Evolutionary conservation across 2,329 filamentous ascomycete species (phyloP).

Genomic region (Sporothrix globosa): DNA sequence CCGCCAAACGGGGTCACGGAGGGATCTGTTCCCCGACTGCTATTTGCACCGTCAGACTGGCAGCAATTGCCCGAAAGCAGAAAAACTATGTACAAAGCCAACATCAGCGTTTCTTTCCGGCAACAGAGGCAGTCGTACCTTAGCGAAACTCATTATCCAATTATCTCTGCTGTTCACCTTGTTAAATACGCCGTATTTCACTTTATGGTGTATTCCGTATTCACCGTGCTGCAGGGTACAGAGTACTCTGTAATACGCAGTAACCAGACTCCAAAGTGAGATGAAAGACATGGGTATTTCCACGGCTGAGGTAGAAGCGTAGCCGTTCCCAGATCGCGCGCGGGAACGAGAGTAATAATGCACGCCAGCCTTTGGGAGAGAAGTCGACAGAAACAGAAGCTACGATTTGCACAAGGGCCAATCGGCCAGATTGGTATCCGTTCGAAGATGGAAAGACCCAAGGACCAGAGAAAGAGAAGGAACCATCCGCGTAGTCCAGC

Average conservation of each 20-base stretch:
- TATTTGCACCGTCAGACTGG: background rate
- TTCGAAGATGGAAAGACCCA: background rate
- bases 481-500: background rate
- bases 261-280: too few relatives aligned
- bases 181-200: too few relatives aligned
- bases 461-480: background rate
- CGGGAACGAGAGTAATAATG: background rate
- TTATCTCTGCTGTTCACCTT: background rate
- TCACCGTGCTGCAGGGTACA: too few relatives aligned
- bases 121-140: background rate
- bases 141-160: background rate
- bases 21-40: slow-evolving; percentile 22
- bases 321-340: slow-evolving; percentile 3
- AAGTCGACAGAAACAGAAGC: background rate
- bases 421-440: background rate
- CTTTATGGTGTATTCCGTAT: too few relatives aligned
- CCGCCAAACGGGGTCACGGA: slow-evolving; percentile 26
- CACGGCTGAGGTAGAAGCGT: background rate
- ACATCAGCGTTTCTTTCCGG: background rate
- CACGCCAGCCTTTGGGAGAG: background rate
- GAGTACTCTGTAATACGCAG: too few relatives aligned
- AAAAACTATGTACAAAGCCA: background rate
- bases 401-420: background rate
- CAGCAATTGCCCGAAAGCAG: background rate
- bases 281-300: too few relatives aligned